Percentiles rank a stretch among this genome's conserved stretches.
Evolutionary conservation across 1,139 yeast genomes (phyloP).

Genomic region (Meyerozyma sp.): DNA sequence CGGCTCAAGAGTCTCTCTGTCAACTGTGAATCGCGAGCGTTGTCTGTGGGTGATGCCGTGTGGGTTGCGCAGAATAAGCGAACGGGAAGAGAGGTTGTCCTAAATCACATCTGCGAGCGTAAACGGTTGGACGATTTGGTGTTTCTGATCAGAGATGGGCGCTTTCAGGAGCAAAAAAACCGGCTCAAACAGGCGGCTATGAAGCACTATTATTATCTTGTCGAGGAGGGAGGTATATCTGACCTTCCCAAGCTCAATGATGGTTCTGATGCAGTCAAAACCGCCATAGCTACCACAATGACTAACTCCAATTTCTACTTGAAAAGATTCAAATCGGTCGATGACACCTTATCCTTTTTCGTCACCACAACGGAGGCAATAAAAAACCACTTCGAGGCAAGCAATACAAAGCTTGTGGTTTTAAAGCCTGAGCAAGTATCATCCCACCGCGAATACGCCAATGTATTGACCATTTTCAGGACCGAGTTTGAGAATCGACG

Average conservation of each 20-base stretch:
- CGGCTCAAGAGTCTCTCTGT: constrained; percentile 50
- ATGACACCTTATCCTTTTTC: constrained; percentile 68
- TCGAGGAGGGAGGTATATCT: constrained; percentile 67
- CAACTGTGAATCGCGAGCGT: constrained; percentile 47
- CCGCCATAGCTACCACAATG: constrained; percentile 71
- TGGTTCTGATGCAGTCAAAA: constrained; percentile 63
- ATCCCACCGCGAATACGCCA: constrained; percentile 48
- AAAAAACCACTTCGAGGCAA: constrained; percentile 24
- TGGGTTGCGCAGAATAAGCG: constrained; percentile 76
- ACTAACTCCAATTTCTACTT: constrained; percentile 64
- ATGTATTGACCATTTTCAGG: constrained; percentile 36
- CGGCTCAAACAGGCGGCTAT: constrained; percentile 69
- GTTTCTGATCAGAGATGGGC: constrained; percentile 76
- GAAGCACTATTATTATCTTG: constrained; percentile 63
- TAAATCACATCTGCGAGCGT: constrained; percentile 81
- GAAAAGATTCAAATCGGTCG: constrained; percentile 64
- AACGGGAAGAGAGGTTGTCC: constrained; percentile 58
- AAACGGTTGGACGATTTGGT: constrained; percentile 86
- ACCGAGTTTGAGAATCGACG: constrained; percentile 29
- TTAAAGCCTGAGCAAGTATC: constrained; percentile 46
- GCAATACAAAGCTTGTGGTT: constrained; percentile 33
- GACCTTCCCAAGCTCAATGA: constrained; percentile 29
- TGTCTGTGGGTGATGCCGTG: constrained; percentile 80
- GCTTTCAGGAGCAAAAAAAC: constrained; percentile 80
- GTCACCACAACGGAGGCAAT: constrained; percentile 52